phyloP scores from a whole-genome alignment of 495 filamentous ascomycete species.

The Hypomontagnella submonticulosa region DNA sequence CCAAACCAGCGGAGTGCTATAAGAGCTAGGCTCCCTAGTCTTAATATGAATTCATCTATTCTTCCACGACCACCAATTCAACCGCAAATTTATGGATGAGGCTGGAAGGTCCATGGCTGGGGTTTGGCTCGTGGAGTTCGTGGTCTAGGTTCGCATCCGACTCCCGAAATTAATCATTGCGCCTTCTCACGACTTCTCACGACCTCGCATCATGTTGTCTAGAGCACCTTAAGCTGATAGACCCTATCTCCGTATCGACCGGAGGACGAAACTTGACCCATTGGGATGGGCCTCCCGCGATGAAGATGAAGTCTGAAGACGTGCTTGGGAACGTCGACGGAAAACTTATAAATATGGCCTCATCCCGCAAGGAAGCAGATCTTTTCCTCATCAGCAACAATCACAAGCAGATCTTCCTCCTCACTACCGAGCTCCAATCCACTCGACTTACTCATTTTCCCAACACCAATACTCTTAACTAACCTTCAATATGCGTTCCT shows the following conservation, averaged over 20 bases:
- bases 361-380: conserved; percentile 46
- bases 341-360: conserved; percentile 49
- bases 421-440: conserved; percentile 21
- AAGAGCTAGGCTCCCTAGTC: conserved; percentile 49
- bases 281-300: conserved; percentile 2
- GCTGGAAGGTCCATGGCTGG: conserved; percentile 45
- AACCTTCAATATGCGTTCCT: conserved; percentile 57
- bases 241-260: conserved; percentile 18
- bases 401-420: conserved; percentile 23
- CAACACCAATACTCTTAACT: conserved; percentile 14
- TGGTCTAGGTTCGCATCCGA: conserved; percentile 42
- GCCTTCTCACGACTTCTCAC: conserved; percentile 29
- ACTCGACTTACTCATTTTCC: conserved; percentile 16
- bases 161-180: conserved; percentile 35
- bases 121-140: conserved; percentile 28
- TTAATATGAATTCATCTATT: conserved; percentile 64
- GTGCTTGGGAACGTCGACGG: conserved; percentile 19
- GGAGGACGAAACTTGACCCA: conserved; percentile 4
- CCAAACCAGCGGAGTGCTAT: conserved; percentile 39
- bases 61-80: conserved; percentile 52
- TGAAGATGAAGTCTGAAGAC: not conserved
- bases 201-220: conserved; percentile 32
- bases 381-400: conserved; percentile 42
- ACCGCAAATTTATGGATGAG: conserved; percentile 57
- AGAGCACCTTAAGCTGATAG: conserved; percentile 22